phyloP scores from a whole-genome alignment of 2,329 filamentous ascomycete species.

The Pyricularia pennisetigena region DNA sequence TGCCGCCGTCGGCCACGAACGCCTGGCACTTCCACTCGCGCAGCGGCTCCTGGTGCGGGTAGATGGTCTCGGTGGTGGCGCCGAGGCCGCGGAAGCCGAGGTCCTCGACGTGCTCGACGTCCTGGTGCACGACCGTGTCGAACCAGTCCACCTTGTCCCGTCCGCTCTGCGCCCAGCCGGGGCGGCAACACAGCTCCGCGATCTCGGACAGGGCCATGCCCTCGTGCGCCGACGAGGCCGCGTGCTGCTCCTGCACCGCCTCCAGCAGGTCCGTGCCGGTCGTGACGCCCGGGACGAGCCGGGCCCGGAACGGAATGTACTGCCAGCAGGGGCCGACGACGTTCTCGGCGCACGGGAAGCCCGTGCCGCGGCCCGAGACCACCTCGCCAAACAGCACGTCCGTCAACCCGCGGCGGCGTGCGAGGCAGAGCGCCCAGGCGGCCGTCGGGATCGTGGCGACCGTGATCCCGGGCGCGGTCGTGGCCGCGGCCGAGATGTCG shows the following conservation, averaged over 20 bases:
- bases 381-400: conserved; percentile 60
- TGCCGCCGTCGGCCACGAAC: conserved; percentile 41
- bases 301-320: conserved; percentile 48
- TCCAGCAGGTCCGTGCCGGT: conserved; percentile 41
- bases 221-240: conserved; percentile 44
- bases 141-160: conserved; percentile 32
- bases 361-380: conserved; percentile 47
- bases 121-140: conserved; percentile 48
- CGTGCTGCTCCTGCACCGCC: conserved; percentile 46
- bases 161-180: conserved; percentile 26
- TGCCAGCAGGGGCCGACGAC: conserved; percentile 59
- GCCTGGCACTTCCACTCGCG: conserved; percentile 52
- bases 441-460: conserved; percentile 57
- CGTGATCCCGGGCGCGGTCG: conserved; percentile 35
- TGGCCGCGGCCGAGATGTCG: conserved; percentile 27
- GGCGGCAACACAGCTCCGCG: conserved; percentile 24
- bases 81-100: conserved; percentile 25
- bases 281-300: conserved; percentile 35
- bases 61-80: conserved; percentile 44
- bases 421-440: conserved; percentile 54
- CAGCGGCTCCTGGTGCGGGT: conserved; percentile 46
- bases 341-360: conserved; percentile 40
- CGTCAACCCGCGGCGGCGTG: conserved; percentile 36
- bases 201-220: conserved; percentile 45
- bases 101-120: conserved; percentile 50